phyloP scores from a whole-genome alignment of 1,284 basidiomycete genomes.

The Megacollybia platyphylla region DNA sequence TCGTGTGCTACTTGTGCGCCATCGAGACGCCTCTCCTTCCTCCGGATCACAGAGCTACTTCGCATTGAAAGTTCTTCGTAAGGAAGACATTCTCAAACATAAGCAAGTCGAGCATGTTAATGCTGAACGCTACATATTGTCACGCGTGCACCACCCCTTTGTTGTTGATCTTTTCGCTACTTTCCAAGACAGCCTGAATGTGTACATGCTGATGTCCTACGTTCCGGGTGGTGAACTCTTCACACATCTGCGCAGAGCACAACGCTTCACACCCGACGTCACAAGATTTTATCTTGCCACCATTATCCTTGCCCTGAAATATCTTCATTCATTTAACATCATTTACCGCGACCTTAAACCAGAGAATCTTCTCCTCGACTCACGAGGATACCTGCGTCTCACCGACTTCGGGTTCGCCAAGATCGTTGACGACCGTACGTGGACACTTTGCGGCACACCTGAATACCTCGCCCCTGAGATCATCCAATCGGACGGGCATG shows the following conservation, averaged over 20 bases:
- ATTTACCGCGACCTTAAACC: conserved; percentile 98
- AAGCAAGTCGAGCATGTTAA: conserved; percentile 99
- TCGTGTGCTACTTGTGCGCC: conserved; percentile 77
- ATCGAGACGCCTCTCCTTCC: conserved; percentile 34
- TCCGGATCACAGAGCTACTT: conserved; percentile 54
- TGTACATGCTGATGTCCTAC: conserved; percentile 99
- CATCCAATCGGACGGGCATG: conserved; percentile 95
- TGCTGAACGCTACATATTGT: conserved; percentile 92
- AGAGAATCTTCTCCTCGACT: conserved; percentile 91
- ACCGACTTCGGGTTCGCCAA: conserved; percentile 99
- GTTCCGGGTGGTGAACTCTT: conserved; percentile 97
- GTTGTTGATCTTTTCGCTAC: conserved; percentile 88
- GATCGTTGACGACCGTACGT: conserved; percentile 96
- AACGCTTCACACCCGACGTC: conserved; percentile 94
- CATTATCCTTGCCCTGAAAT: conserved; percentile 91
- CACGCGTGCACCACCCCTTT: conserved; percentile 72
- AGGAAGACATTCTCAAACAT: conserved; percentile 88
- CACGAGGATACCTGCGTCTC: conserved; percentile 92
- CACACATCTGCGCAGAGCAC: conserved; percentile 82
- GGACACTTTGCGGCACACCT: conserved; percentile 97
- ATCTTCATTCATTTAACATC: conserved; percentile 96
- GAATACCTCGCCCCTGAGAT: conserved; percentile 95
- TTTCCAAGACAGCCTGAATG: conserved; percentile 89
- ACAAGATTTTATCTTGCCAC: conserved; percentile 98
- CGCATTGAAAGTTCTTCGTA: conserved; percentile 88